Conservation (phyloP, 75 land plant species). For the Selaginella moellendorffii region DNA sequence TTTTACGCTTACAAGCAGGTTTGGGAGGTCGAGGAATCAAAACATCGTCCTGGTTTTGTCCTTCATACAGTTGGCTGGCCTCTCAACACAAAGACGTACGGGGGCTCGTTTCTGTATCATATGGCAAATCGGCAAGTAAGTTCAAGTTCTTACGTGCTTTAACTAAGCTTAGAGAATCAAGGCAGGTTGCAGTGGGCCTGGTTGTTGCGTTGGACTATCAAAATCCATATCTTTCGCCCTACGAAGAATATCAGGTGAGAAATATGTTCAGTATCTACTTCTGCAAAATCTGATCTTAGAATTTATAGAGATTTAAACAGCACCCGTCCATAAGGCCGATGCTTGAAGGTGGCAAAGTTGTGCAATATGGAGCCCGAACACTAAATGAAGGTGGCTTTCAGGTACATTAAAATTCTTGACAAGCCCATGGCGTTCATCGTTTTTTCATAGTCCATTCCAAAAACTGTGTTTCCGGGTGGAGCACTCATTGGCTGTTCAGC, state of each 20-base stretch:
- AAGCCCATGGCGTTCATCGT: background rate
- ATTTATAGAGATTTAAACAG: slow-evolving; percentile 78
- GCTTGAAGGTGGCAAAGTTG: slow-evolving; percentile 80
- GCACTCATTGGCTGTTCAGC: slow-evolving; percentile 95
- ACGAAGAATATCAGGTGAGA: slow-evolving; percentile 87
- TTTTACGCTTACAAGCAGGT: slow-evolving; percentile 32
- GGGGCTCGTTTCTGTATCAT: slow-evolving; percentile 88
- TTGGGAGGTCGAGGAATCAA: slow-evolving; percentile 76
- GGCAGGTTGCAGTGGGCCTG: slow-evolving; percentile 82
- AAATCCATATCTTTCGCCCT: slow-evolving; percentile 79
- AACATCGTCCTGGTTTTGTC: slow-evolving; percentile 75
- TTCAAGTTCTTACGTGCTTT: slow-evolving; percentile 1
- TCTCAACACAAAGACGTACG: slow-evolving; percentile 70
- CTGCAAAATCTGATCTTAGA: too few relatives aligned
- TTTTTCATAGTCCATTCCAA: slow-evolving; percentile 68
- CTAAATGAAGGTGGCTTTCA: slow-evolving; percentile 97
- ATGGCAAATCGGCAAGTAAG: slow-evolving; percentile 77
- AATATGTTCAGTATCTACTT: too few relatives aligned
- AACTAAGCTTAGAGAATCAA: too few relatives aligned
- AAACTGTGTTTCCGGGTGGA: slow-evolving; percentile 90
- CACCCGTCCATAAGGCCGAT: slow-evolving; percentile 73
- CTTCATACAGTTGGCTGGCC: slow-evolving; percentile 95
- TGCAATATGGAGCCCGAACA: slow-evolving; percentile 96
- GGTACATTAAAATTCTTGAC: slow-evolving; percentile 21
- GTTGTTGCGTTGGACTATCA: slow-evolving; percentile 88